These are phyloP conservation scores for Akanthomyces lecanii DNA, from an alignment of 2,329 filamentous ascomycete genomes.

Conservation along the genomic window DNA sequence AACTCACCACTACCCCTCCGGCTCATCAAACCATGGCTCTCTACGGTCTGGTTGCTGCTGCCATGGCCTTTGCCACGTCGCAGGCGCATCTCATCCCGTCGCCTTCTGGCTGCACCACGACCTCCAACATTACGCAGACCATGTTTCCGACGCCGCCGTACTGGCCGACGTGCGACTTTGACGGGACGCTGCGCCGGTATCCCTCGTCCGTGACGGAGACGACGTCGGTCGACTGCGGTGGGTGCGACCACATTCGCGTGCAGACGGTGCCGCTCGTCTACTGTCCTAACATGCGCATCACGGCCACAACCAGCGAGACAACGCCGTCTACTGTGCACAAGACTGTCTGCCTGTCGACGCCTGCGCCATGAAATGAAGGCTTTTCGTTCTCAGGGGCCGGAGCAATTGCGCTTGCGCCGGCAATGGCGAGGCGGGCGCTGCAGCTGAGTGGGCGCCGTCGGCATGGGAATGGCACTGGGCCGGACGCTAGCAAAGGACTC, in stretches of 20 bases:
- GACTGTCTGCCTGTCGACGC: slow-evolving; percentile 26
- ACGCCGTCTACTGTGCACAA: slow-evolving; percentile 26
- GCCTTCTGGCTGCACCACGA: slow-evolving; percentile 25
- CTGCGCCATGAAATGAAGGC: neutral
- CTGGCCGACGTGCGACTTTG: slow-evolving; percentile 25
- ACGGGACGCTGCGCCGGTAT: slow-evolving; percentile 26
- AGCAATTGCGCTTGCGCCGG: too few relatives aligned
- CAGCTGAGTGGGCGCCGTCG: too few relatives aligned
- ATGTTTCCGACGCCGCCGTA: slow-evolving; percentile 27
- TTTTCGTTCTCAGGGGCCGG: too few relatives aligned
- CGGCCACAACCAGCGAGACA: slow-evolving; percentile 19
- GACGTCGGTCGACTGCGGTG: slow-evolving; percentile 29
- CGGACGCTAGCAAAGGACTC: too few relatives aligned
- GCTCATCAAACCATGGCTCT: neutral
- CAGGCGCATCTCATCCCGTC: neutral
- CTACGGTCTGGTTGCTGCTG: neutral
- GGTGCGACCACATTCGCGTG: slow-evolving; percentile 26
- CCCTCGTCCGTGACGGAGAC: slow-evolving; percentile 26
- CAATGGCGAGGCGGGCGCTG: too few relatives aligned
- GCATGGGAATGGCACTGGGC: too few relatives aligned
- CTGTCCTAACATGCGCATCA: slow-evolving; percentile 27
- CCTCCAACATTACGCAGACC: slow-evolving; percentile 25
- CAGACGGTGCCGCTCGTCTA: slow-evolving; percentile 20
- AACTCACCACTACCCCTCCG: neutral
- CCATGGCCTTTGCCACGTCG: neutral